Conservation (phyloP, 108 stramenopile genomes). For the Cylindrotheca fusiformis region DNA sequence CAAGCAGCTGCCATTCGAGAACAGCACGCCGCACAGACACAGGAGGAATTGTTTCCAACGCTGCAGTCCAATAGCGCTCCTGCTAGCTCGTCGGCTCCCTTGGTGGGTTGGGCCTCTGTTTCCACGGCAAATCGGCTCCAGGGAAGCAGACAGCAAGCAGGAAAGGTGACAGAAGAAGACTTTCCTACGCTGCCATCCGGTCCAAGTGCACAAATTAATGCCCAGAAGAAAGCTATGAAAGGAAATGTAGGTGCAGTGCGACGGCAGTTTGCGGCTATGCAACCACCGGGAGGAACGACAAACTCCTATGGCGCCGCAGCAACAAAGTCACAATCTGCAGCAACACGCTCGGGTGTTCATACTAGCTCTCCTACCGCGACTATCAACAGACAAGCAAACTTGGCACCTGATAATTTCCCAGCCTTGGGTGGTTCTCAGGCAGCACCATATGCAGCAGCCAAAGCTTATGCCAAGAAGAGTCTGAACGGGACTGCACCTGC, state of each 20-base stretch:
- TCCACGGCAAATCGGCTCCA: conserved; percentile 17
- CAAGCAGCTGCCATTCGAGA: conserved; percentile 58
- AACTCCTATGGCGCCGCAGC: conserved; percentile 7
- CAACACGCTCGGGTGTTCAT: neutral
- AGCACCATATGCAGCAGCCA: conserved; percentile 33
- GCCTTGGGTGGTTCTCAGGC: conserved; percentile 28
- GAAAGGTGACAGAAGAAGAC: conserved; percentile 30
- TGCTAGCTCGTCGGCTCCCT: conserved; percentile 13
- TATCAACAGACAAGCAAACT: conserved; percentile 18
- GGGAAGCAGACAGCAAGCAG: conserved; percentile 10
- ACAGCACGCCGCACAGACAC: conserved; percentile 28
- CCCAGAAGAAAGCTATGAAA: conserved; percentile 13
- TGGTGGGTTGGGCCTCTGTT: conserved; percentile 43
- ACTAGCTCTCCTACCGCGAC: conserved; percentile 12
- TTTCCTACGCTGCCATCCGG: conserved; percentile 42
- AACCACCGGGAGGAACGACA: conserved; percentile 1
- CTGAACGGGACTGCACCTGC: conserved; percentile 3
- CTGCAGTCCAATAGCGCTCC: conserved; percentile 17
- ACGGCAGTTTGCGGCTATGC: conserved; percentile 30
- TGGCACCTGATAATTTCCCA: conserved; percentile 54
- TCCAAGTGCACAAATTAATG: conserved; percentile 1
- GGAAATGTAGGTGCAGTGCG: conserved; percentile 16
- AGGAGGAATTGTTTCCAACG: conserved; percentile 65
- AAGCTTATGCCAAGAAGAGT: conserved; percentile 16
- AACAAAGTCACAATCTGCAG: conserved; percentile 3